Evolutionary conservation across 129 eudicot genomes (phyloP).

Genomic region (Daucus carota): DNA sequence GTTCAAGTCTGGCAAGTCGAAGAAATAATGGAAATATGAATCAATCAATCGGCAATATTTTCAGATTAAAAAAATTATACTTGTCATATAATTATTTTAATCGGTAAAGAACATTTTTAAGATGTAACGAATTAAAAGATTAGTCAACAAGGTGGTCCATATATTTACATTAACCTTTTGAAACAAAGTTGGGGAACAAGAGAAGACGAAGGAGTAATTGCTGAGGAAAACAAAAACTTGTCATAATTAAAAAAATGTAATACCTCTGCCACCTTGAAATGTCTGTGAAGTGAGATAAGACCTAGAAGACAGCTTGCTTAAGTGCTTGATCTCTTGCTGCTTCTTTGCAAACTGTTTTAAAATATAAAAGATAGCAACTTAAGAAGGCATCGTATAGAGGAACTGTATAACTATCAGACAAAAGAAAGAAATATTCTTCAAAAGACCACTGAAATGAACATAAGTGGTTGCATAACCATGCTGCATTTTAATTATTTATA

Average conservation of each 20-base stretch:
- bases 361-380: background rate
- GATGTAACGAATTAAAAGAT: background rate
- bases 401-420: background rate
- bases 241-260: background rate
- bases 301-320: conserved; percentile 35
- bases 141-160: background rate
- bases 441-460: background rate
- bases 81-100: background rate
- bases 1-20: background rate
- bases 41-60: background rate
- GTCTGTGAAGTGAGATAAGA: conserved; percentile 33
- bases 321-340: conserved; percentile 33
- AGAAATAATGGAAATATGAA: background rate
- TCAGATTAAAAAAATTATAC: background rate
- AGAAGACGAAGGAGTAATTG: background rate
- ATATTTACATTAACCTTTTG: background rate
- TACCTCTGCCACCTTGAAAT: conserved; percentile 40
- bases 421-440: background rate
- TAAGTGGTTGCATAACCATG: background rate
- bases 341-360: conserved; percentile 47
- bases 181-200: background rate
- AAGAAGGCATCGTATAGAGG: background rate
- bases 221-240: no score
- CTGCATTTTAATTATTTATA: background rate
- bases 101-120: background rate